Percentiles rank a stretch among this genome's conserved stretches.
Conservation (phyloP, 2,329 filamentous ascomycete species). For the Fusarium sp. region DNA sequence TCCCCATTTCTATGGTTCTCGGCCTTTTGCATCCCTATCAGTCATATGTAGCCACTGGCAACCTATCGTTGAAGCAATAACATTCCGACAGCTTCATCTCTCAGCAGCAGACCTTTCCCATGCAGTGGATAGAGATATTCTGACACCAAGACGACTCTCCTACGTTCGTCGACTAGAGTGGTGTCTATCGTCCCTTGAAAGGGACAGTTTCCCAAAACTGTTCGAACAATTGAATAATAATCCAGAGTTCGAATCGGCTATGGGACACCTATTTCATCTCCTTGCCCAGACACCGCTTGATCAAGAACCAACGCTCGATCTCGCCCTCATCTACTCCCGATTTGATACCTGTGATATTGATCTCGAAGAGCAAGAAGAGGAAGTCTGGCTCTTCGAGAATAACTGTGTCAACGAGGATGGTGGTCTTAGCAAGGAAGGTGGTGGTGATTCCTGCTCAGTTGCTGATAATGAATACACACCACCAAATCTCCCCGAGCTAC, state of each 20-base stretch:
- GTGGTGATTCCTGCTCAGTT: no score
- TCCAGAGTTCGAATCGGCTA: neutral
- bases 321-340: neutral
- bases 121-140: neutral
- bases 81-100: slow-evolving; percentile 1
- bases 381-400: no score
- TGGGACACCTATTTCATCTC: neutral
- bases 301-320: neutral
- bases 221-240: neutral
- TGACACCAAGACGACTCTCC: slow-evolving; percentile 2
- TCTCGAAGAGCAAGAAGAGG: no score
- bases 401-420: no score
- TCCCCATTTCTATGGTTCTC: no score
- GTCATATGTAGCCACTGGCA: neutral
- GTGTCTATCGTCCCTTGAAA: no score
- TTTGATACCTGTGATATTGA: no score
- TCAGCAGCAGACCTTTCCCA: neutral
- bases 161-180: neutral
- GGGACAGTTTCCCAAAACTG: neutral
- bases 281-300: neutral
- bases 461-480: neutral
- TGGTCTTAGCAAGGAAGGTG: no score
- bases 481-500: slow-evolving; percentile 8
- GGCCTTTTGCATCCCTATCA: neutral
- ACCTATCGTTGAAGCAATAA: neutral